Evolutionary conservation across 2,329 filamentous ascomycete species (phyloP).

Genomic region (Alternaria brassicicola): DNA sequence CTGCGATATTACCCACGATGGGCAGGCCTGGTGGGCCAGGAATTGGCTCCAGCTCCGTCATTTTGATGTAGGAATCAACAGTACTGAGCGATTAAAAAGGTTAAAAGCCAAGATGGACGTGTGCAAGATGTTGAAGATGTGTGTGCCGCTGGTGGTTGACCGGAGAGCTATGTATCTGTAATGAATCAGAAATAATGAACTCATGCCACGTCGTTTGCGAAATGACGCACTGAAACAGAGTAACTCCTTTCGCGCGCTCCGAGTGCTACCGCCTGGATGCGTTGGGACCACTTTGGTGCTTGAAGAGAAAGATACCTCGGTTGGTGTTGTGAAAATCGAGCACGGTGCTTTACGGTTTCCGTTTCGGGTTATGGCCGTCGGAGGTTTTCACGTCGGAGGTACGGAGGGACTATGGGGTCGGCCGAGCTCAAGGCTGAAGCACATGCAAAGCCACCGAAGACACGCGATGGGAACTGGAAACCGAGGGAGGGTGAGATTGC

Average conservation of each 20-base stretch:
- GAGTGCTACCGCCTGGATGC: slow-evolving; percentile 9
- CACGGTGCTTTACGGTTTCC: slow-evolving; percentile 21
- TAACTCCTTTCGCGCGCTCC: slow-evolving; percentile 12
- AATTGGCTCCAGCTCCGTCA: slow-evolving; percentile 54
- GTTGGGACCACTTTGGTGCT: slow-evolving; percentile 15
- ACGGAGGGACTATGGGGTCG: not conserved
- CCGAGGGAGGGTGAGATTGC: not conserved
- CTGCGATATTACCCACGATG: slow-evolving; percentile 68
- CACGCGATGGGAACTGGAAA: not conserved
- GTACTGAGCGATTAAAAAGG: not conserved
- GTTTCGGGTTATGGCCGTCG: not conserved
- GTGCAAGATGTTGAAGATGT: not conserved
- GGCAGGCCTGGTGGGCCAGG: slow-evolving; percentile 69
- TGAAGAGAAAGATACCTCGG: slow-evolving; percentile 28
- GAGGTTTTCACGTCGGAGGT: slow-evolving; percentile 12
- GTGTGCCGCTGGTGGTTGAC: not conserved
- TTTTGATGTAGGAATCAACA: not conserved
- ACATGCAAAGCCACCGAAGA: not conserved
- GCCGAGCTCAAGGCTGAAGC: slow-evolving; percentile 9
- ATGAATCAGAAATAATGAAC: not conserved
- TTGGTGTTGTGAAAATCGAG: slow-evolving; percentile 8
- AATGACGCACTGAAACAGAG: slow-evolving; percentile 19
- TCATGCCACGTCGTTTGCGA: slow-evolving; percentile 12
- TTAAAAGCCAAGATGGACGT: not conserved
- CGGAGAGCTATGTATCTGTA: slow-evolving; percentile 9